These are phyloP conservation scores for Crepidotus variabilis DNA, from an alignment of 768 basidiomycete genomes.

Conservation along the genomic window DNA sequence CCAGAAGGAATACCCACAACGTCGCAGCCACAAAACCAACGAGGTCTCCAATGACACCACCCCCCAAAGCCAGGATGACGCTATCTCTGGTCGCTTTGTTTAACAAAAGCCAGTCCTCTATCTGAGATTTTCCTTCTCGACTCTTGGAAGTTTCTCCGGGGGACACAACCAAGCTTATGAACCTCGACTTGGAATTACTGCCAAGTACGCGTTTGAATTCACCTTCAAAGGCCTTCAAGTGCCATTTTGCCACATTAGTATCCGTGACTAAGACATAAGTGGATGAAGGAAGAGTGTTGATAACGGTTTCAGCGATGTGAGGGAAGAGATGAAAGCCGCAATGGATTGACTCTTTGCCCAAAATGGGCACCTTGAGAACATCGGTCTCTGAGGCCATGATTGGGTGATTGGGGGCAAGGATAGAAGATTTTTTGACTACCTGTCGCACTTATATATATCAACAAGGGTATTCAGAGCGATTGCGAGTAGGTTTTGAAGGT, in stretches of 20 bases:
- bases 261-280: constrained; percentile 93
- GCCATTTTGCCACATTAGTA: constrained; percentile 79
- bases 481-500: not conserved
- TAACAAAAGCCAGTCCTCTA: constrained; percentile 89
- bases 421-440: not conserved
- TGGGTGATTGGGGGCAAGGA: constrained; percentile 1
- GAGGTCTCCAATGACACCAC: constrained; percentile 96
- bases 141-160: constrained; percentile 95
- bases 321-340: constrained; percentile 91
- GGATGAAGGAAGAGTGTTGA: constrained; percentile 68
- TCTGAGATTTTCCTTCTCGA: constrained; percentile 84
- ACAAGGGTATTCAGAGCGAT: not conserved
- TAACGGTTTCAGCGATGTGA: constrained; percentile 76
- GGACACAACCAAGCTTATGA: constrained; percentile 73
- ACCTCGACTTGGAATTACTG: constrained; percentile 44
- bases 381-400: constrained; percentile 44
- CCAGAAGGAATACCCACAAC: constrained; percentile 57
- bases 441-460: constrained; percentile 2
- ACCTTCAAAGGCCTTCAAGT: constrained; percentile 62
- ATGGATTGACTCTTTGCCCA: constrained; percentile 84
- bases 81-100: constrained; percentile 91
- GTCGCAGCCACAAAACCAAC: constrained; percentile 97
- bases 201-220: constrained; percentile 48
- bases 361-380: constrained; percentile 77
- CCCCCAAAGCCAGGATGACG: constrained; percentile 90